Base-by-base conservation (phyloP, 108 stramenopile species). In the Nitzschia putrida region DNA sequence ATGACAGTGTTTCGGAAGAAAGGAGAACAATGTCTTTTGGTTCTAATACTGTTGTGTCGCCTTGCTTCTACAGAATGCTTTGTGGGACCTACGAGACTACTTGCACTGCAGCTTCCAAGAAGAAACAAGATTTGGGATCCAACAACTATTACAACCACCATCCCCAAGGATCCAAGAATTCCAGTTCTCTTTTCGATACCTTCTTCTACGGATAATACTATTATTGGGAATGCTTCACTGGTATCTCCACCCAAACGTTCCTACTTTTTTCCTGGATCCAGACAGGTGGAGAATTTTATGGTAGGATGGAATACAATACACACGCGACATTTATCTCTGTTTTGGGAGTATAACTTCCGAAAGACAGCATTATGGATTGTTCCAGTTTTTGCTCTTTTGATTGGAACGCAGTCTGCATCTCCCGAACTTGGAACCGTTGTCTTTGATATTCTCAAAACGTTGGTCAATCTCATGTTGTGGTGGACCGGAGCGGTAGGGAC, bases 271-370 rank as follows among this genome's bases (percentile, higher is more conserved):
- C 37, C 20, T 22, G 22, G 16, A 20, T 39, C 29, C 26, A 20
- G 2, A 53, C 65, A 14, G 10, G 24, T 10, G 18, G 14, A 16
- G 10, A 47, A 75, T 53, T 75, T 75, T 56, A 21, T 21, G 37
- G 50, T 61, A 39, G 74, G 74, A 53, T 55, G 39, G 22, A 54
- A 68, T 22, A 50, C 26, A 22, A 60, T 75, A 4, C 66, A 75
- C 23, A 57, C 39, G 9, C 39, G 64, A 42, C 65, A 75, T 37
- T 43, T 75, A n/a, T 39, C 34, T n/a, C 47, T 75, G 3, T 68
- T 75, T n/a, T 75, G 74, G 74, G 64, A 55, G 53, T 75, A 68
- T 38, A 66, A 68, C 53, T 42, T 75, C 53, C 23, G 20, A 29
- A 47, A 53, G 44, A 58, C 56, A 8, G 23, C 65, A 16, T 11